A percentile compares a stretch with the other conserved stretches of the same genome.
These are phyloP conservation scores for Pseudocercospora fijiensis DNA, from an alignment of 2,329 filamentous ascomycete species.

Conservation along the genomic window DNA sequence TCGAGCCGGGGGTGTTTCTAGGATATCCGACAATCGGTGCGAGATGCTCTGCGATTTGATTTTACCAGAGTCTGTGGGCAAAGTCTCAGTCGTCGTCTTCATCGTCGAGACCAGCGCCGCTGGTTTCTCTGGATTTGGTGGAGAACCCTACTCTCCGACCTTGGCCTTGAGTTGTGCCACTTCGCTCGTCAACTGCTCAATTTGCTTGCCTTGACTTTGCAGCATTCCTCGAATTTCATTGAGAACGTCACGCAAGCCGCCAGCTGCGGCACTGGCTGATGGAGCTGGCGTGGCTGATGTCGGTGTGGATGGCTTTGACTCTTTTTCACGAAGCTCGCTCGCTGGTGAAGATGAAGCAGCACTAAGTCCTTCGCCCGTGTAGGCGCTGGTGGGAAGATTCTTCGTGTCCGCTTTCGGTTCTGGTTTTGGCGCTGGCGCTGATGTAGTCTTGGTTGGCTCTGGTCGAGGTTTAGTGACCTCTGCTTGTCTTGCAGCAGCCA, in stretches of 20 bases:
- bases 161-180: conserved; percentile 78
- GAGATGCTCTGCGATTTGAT: conserved; percentile 5
- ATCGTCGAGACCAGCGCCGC: neutral
- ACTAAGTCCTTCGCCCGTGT: conserved; percentile 21
- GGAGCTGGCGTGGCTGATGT: conserved; percentile 32
- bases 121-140: neutral
- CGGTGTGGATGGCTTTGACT: conserved; percentile 15
- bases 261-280: conserved; percentile 47
- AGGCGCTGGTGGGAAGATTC: conserved; percentile 15
- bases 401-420: conserved; percentile 22
- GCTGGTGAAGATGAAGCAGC: conserved; percentile 25
- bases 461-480: conserved; percentile 21
- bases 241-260: conserved; percentile 64
- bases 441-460: conserved; percentile 19
- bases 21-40: neutral
- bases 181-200: conserved; percentile 74
- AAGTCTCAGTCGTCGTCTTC: neutral
- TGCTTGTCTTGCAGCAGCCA: conserved; percentile 28
- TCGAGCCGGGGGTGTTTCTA: neutral
- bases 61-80: neutral
- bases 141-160: conserved; percentile 28
- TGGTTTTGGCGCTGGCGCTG: conserved; percentile 17
- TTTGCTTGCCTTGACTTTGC: conserved; percentile 72
- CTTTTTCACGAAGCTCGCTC: conserved; percentile 35
- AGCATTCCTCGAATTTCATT: conserved; percentile 75